Evolutionary conservation across 1,284 basidiomycete species (phyloP).

Genomic region (Cystodermella granulosa): DNA sequence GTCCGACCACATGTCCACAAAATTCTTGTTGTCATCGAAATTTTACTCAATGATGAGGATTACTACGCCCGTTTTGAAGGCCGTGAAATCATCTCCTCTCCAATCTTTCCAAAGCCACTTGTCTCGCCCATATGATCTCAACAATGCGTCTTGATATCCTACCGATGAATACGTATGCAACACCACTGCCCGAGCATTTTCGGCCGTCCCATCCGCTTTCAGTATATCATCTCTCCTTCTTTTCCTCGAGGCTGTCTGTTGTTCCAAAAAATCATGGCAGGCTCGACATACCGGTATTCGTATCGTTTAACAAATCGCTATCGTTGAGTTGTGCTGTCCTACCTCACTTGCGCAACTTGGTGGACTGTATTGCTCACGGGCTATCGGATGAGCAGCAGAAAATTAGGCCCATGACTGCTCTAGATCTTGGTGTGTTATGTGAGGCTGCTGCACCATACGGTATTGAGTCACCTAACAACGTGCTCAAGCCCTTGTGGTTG

Average conservation of each 20-base stretch:
- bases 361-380: conserved; percentile 94
- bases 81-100: conserved; percentile 98
- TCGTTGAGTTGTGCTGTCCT: conserved; percentile 99
- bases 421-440: conserved; percentile 92
- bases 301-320: conserved; percentile 98
- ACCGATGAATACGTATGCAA: conserved; percentile 99
- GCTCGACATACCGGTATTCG: conserved; percentile 98
- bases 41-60: conserved; percentile 97
- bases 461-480: conserved; percentile 98
- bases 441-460: conserved; percentile 98
- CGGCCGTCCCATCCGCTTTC: conserved; percentile 96
- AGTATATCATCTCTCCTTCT: conserved; percentile 96
- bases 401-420: conserved; percentile 97
- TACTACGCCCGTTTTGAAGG: conserved; percentile 99
- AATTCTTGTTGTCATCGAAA: conserved; percentile 99
- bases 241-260: conserved; percentile 97
- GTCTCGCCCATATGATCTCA: conserved; percentile 99
- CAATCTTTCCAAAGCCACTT: conserved; percentile 97
- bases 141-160: conserved; percentile 99
- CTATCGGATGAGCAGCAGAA: conserved; percentile 98
- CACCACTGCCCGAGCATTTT: conserved; percentile 97
- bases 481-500: conserved; percentile 96
- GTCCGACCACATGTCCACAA: conserved; percentile 99
- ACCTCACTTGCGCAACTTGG: conserved; percentile 93
- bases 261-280: conserved; percentile 99